phyloP scores from a whole-genome alignment of 345 rosid genomes.

The Eucalyptus erythrocorys region DNA sequence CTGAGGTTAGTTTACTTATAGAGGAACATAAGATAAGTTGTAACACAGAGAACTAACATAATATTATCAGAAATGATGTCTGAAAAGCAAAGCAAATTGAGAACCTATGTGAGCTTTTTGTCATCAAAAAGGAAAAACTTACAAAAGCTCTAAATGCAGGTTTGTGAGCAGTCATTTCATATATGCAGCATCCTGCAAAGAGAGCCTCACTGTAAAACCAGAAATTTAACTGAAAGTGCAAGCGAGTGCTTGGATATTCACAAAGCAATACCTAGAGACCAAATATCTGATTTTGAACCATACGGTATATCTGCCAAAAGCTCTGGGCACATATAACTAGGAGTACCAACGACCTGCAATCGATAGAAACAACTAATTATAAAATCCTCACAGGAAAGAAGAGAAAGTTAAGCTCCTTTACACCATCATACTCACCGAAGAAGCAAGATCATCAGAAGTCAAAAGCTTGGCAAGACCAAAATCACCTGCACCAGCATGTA shows the following conservation, averaged over 20 bases:
- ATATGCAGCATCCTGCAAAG: constrained; percentile 84
- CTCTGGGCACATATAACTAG: constrained; percentile 99
- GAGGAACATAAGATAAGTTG: neutral
- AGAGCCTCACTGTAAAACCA: neutral
- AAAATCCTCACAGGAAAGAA: neutral
- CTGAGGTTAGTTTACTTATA: neutral
- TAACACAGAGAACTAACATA: neutral
- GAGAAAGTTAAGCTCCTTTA: neutral
- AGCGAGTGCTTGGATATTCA: neutral
- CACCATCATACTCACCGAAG: constrained; percentile 53
- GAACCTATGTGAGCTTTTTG: neutral
- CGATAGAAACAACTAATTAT: neutral
- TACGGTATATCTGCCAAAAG: constrained; percentile 97
- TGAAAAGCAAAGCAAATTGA: neutral
- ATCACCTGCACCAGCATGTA: constrained; percentile 48
- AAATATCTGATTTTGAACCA: constrained; percentile 96
- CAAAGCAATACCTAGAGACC: constrained; percentile 69
- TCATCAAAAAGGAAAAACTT: constrained; percentile 14
- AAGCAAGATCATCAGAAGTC: constrained; percentile 87
- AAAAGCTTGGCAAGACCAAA: constrained; percentile 96
- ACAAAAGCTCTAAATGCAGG: constrained; percentile 97
- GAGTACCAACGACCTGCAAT: constrained; percentile 90
- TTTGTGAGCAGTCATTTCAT: constrained; percentile 85
- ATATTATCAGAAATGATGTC: neutral
- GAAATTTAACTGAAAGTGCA: neutral